Percentiles rank a stretch among this genome's conserved stretches.
These are phyloP conservation scores for Posidonia australis DNA, from an alignment of 106 monocot genomes.

Conservation along the genomic window DNA sequence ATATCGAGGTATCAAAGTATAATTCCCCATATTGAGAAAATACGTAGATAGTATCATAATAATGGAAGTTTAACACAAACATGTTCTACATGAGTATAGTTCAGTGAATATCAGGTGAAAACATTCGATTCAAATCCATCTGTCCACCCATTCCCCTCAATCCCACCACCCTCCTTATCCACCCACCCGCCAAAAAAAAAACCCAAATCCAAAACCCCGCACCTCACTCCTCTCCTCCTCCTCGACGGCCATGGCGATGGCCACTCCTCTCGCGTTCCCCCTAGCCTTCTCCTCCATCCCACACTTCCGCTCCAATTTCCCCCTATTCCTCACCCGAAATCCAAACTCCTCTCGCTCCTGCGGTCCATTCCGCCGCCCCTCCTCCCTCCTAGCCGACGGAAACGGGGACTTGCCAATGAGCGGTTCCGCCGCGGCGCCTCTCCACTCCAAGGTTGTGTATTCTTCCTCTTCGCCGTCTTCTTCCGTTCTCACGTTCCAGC, in stretches of 20 bases:
- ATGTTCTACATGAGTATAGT: no score
- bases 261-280: neutral
- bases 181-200: neutral
- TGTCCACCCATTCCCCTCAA: no score
- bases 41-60: no score
- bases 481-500: conserved; percentile 61
- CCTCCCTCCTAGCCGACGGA: conserved; percentile 9
- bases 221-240: neutral
- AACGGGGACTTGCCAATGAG: conserved; percentile 21
- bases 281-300: neutral
- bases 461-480: conserved; percentile 5
- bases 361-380: neutral
- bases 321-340: conserved; percentile 5
- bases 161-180: no score
- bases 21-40: no score
- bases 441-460: neutral
- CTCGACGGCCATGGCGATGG: neutral
- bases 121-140: no score
- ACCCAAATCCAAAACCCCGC: neutral
- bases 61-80: no score
- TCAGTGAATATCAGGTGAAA: no score
- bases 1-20: no score
- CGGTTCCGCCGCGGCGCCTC: conserved; percentile 5
- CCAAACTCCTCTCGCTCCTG: conserved; percentile 5
- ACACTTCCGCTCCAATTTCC: neutral